Percentiles rank a stretch among this genome's conserved stretches.
Evolutionary conservation across 768 basidiomycete genomes (phyloP).

Genomic region (Hygrophorus russula): DNA sequence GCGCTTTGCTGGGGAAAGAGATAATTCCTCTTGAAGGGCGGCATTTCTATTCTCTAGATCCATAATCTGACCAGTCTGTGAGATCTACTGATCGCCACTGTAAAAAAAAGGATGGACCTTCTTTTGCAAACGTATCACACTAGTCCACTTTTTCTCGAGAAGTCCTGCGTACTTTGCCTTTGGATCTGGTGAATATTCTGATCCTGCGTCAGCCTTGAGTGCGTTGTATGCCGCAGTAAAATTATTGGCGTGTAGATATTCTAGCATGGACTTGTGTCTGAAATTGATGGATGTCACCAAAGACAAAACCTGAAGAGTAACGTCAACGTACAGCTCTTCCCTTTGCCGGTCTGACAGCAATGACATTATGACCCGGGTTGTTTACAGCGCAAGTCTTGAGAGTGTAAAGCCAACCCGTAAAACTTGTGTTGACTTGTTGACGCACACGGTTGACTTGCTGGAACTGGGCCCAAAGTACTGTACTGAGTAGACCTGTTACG

Average conservation of each 20-base stretch:
- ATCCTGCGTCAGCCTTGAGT: slow-evolving; percentile 39
- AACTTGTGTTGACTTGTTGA: slow-evolving; percentile 4
- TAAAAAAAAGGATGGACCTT: slow-evolving; percentile 40
- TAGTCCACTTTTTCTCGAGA: slow-evolving; percentile 97
- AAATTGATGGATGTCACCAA: not conserved
- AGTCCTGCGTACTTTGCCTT: slow-evolving; percentile 80
- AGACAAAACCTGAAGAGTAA: not conserved
- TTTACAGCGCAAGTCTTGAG: not conserved
- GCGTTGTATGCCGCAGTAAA: slow-evolving; percentile 53
- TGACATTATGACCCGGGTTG: slow-evolving; percentile 4
- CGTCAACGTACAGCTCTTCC: slow-evolving; percentile 9
- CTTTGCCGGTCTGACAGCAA: slow-evolving; percentile 9
- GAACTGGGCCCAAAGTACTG: too few relatives aligned
- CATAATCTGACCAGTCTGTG: slow-evolving; percentile 57
- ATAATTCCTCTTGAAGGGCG: slow-evolving; percentile 61
- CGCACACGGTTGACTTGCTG: not conserved
- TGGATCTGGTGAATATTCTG: slow-evolving; percentile 70
- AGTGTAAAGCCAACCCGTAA: not conserved
- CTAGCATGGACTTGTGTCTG: slow-evolving; percentile 74
- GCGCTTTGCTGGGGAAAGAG: slow-evolving; percentile 37
- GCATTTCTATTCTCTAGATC: slow-evolving; percentile 83
- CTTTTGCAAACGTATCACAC: slow-evolving; percentile 90
- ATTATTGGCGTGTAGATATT: slow-evolving; percentile 61
- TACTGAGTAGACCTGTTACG: not conserved
- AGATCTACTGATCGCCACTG: not conserved